Conservation (phyloP, 2,329 filamentous ascomycete genomes). For the Intubia oerlemansii region DNA sequence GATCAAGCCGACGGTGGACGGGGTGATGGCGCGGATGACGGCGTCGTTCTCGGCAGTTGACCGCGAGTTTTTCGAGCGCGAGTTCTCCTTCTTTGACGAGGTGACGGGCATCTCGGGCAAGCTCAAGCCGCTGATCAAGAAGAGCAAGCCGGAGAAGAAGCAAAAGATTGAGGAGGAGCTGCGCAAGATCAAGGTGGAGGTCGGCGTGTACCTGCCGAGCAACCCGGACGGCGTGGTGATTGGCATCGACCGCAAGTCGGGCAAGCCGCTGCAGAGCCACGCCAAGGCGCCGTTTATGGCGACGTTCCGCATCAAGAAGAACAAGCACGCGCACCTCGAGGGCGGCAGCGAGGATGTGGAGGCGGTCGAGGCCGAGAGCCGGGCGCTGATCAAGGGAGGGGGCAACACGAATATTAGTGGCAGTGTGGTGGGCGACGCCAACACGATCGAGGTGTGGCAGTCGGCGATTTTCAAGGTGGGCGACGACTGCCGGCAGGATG, state of each 20-base stretch:
- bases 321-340: conserved; percentile 31
- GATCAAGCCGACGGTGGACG: conserved; percentile 83
- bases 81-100: conserved; percentile 96
- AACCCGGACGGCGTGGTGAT: conserved; percentile 96
- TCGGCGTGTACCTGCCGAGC: conserved; percentile 89
- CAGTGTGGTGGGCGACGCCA: conserved; percentile 11
- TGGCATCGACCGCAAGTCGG: conserved; percentile 93
- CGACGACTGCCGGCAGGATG: conserved; percentile 93
- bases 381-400: conserved; percentile 2
- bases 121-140: conserved; percentile 80
- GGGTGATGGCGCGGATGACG: conserved; percentile 69
- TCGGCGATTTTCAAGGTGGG: conserved; percentile 99
- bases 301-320: conserved; percentile 89
- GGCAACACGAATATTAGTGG: too few species aligned
- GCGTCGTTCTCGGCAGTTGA: conserved; percentile 62
- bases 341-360: conserved; percentile 26
- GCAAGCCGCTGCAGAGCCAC: conserved; percentile 91
- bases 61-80: conserved; percentile 71
- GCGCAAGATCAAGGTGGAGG: conserved; percentile 89
- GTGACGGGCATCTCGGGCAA: conserved; percentile 92
- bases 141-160: conserved; percentile 88
- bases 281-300: conserved; percentile 99
- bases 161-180: conserved; percentile 98
- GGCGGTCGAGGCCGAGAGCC: conserved; percentile 7
- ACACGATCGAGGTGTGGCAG: conserved; percentile 88